A percentile compares a stretch with the other conserved stretches of the same genome.
phyloP scores from a whole-genome alignment of 805 yeast genomes.

The Spathaspora sp. region DNA sequence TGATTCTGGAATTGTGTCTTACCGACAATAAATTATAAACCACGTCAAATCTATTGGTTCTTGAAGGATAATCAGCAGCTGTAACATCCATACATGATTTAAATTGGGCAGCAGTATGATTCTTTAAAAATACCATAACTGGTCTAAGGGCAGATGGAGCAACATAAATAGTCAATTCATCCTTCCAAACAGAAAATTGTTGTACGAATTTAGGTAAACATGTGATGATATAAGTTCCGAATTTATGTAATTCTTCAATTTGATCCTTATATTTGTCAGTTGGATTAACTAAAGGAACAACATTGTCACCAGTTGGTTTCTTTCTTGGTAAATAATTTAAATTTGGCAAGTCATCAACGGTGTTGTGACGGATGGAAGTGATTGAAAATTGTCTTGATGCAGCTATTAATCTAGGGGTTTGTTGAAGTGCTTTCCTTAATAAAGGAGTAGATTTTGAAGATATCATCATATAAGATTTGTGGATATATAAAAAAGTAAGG shows the following conservation, averaged over 20 bases:
- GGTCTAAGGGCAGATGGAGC: slow-evolving; percentile 76
- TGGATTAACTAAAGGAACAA: slow-evolving; percentile 64
- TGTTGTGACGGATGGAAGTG: not conserved
- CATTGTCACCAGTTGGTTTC: slow-evolving; percentile 21
- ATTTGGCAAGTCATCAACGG: slow-evolving; percentile 27
- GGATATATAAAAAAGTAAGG: not conserved
- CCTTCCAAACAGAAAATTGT: slow-evolving; percentile 87
- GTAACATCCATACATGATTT: slow-evolving; percentile 78
- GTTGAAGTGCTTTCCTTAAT: not conserved
- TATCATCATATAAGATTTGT: not conserved
- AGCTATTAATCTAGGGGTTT: not conserved
- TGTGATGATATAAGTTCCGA: slow-evolving; percentile 74
- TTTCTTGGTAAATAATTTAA: slow-evolving; percentile 37
- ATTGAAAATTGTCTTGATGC: not conserved
- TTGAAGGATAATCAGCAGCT: slow-evolving; percentile 81
- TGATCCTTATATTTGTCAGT: slow-evolving; percentile 69
- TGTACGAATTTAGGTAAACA: slow-evolving; percentile 79
- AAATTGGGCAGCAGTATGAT: slow-evolving; percentile 80
- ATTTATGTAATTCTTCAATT: slow-evolving; percentile 70
- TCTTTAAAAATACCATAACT: slow-evolving; percentile 63
- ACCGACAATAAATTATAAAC: slow-evolving; percentile 79
- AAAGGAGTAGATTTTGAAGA: not conserved
- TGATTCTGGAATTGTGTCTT: slow-evolving; percentile 80
- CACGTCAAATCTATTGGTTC: slow-evolving; percentile 82
- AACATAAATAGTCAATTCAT: slow-evolving; percentile 71